phyloP scores from a whole-genome alignment of 345 rosid species.

The Stellera chamaejasme region DNA sequence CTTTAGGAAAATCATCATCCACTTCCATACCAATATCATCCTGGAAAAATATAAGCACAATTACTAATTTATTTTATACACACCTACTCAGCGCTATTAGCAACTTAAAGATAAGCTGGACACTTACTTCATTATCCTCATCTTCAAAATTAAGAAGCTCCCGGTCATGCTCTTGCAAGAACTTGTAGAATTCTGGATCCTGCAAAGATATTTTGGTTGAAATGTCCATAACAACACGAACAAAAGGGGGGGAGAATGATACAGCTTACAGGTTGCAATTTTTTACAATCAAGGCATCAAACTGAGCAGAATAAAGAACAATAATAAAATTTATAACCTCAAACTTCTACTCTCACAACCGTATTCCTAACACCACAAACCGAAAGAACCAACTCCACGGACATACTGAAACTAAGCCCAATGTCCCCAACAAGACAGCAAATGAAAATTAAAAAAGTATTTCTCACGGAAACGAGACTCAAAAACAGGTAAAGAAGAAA shows the following conservation, averaged over 20 bases:
- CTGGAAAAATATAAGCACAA: constrained; percentile 19
- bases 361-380: not conserved
- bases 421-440: not conserved
- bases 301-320: not conserved
- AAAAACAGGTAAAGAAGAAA: not conserved
- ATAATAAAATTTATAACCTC: not conserved
- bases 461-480: not conserved
- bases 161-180: constrained; percentile 63
- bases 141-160: constrained; percentile 78
- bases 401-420: not conserved
- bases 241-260: not conserved
- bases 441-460: not conserved
- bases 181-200: constrained; percentile 84
- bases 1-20: constrained; percentile 24
- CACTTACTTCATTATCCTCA: constrained; percentile 59
- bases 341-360: not conserved
- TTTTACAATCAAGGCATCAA: not conserved
- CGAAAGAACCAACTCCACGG: not conserved
- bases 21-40: constrained; percentile 49
- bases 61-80: not conserved
- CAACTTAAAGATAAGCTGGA: constrained; percentile 2
- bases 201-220: constrained; percentile 17
- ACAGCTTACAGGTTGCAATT: not conserved
- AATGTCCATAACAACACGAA: not conserved
- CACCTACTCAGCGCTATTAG: not conserved